phyloP scores from a whole-genome alignment of 106 monocot genomes.

The Phalaenopsis equestris region DNA sequence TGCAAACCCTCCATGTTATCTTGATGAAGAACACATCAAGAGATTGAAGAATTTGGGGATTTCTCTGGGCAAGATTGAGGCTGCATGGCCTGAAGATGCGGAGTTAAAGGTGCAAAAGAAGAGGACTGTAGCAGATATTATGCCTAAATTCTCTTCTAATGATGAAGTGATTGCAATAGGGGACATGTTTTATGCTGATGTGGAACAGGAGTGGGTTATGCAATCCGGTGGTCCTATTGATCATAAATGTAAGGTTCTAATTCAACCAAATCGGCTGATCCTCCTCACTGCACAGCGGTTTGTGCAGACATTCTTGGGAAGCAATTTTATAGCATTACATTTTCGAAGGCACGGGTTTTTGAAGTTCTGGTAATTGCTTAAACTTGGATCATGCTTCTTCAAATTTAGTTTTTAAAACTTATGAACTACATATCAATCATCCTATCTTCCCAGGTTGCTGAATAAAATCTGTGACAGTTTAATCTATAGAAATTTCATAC shows the following conservation, averaged over 20 bases:
- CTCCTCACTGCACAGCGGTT: slow-evolving; percentile 84
- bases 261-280: slow-evolving; percentile 69
- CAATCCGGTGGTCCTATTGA: slow-evolving; percentile 88
- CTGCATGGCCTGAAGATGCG: slow-evolving; percentile 85
- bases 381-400: not conserved
- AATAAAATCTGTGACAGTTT: not conserved
- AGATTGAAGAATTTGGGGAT: slow-evolving; percentile 66
- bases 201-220: slow-evolving; percentile 91
- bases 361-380: slow-evolving; percentile 74
- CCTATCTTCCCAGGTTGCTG: not conserved
- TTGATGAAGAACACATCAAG: slow-evolving; percentile 86
- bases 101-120: slow-evolving; percentile 53
- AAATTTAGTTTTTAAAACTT: not conserved
- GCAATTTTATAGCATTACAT: slow-evolving; percentile 84
- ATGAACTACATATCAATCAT: not conserved
- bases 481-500: not conserved
- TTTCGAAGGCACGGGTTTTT: slow-evolving; percentile 94
- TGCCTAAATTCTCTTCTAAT: slow-evolving; percentile 51
- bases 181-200: slow-evolving; percentile 94
- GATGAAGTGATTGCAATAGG: slow-evolving; percentile 89
- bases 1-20: slow-evolving; percentile 64
- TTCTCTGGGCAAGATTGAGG: slow-evolving; percentile 57
- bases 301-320: slow-evolving; percentile 93
- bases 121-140: slow-evolving; percentile 61
- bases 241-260: slow-evolving; percentile 71